Evolutionary conservation across 768 basidiomycete genomes (phyloP).

Genomic region (Tylopilus intermedius): DNA sequence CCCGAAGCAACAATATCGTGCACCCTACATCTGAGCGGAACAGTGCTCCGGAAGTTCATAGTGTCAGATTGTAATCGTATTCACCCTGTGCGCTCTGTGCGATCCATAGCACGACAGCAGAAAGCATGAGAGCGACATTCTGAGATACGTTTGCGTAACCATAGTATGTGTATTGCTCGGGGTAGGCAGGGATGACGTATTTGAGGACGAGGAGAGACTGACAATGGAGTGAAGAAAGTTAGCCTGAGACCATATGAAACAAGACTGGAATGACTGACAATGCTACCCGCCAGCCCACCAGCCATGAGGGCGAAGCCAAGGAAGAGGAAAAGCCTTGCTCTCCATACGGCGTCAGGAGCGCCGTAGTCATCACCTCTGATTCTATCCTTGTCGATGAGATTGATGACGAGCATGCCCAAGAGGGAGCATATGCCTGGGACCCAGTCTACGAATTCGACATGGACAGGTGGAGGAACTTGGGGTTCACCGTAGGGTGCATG

Average conservation of each 20-base stretch:
- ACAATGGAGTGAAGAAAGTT: neutral
- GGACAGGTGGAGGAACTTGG: constrained; percentile 64
- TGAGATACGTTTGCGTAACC: constrained; percentile 96
- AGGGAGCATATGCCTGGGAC: constrained; percentile 92
- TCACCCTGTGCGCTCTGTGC: constrained; percentile 82
- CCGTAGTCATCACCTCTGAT: constrained; percentile 78
- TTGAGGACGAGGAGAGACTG: constrained; percentile 89
- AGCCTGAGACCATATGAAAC: neutral
- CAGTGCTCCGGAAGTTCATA: constrained; percentile 31
- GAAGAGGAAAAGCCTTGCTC: constrained; percentile 86
- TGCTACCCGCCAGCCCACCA: constrained; percentile 93
- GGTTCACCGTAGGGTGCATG: constrained; percentile 69
- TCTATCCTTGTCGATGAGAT: constrained; percentile 91
- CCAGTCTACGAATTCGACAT: constrained; percentile 95
- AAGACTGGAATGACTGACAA: constrained; percentile 52
- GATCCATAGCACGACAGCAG: constrained; percentile 86
- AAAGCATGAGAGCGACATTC: constrained; percentile 80
- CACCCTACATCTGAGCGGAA: neutral
- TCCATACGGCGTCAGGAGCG: constrained; percentile 83
- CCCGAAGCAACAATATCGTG: constrained; percentile 1
- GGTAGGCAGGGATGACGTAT: constrained; percentile 71
- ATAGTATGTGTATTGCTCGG: constrained; percentile 79
- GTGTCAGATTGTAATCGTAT: constrained; percentile 88
- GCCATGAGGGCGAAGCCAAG: constrained; percentile 97
- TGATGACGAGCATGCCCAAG: constrained; percentile 87